phyloP scores from a whole-genome alignment of 345 rosid species.

The Eucalyptus curtisii region DNA sequence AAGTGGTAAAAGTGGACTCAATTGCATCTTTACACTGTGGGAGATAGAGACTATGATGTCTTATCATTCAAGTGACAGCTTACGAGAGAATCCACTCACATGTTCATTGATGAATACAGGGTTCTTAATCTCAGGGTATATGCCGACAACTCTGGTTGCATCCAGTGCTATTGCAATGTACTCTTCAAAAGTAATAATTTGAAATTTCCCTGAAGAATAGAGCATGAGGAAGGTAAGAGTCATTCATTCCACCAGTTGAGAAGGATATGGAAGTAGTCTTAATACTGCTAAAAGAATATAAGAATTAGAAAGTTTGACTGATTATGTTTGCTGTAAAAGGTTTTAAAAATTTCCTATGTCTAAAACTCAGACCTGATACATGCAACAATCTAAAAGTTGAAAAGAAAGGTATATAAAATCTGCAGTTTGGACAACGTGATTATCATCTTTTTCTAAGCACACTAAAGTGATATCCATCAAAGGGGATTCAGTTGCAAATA shows the following conservation, averaged over 20 bases:
- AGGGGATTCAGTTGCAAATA: background rate
- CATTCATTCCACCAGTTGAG: background rate
- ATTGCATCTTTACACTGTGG: background rate
- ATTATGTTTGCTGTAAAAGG: background rate
- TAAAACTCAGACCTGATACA: background rate
- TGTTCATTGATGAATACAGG: constrained; percentile 80
- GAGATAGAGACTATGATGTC: background rate
- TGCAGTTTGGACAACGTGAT: background rate
- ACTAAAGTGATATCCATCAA: background rate
- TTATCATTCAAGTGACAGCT: background rate
- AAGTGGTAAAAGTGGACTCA: background rate
- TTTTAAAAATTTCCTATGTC: background rate
- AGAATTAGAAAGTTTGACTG: background rate
- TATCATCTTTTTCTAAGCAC: background rate
- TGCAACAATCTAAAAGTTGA: background rate
- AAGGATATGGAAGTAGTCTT: background rate
- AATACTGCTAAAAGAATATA: background rate
- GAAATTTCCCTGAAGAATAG: constrained; percentile 49
- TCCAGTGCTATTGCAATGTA: constrained; percentile 78
- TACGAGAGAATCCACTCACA: constrained; percentile 24
- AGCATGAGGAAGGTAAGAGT: background rate
- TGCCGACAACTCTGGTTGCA: constrained; percentile 84
- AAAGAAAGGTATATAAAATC: background rate
- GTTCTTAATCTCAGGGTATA: constrained; percentile 94
- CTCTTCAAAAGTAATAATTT: constrained; percentile 79